Evolutionary conservation across 331 rosid genomes (phyloP), one percentile per base, ranked within the genome.

Genomic region (Acacia concinna): DNA sequence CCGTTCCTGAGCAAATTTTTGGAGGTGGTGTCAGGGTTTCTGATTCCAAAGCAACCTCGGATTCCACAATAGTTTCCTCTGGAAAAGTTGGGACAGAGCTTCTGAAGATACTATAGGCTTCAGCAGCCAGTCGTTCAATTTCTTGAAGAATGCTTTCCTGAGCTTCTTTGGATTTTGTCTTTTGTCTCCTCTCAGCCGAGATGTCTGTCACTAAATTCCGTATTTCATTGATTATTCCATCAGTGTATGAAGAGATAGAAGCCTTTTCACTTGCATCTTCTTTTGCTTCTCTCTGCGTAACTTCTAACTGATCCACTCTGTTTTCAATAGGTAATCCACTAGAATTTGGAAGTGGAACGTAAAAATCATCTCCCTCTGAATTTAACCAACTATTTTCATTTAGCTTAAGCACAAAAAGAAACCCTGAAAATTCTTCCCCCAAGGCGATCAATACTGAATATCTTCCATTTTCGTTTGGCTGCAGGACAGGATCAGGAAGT

Each of bases 121-220:
- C 99, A 63, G 99, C 97, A 52, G 99, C 98, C 76, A 96, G 85
- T 78, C 87, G 92, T 87, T 96, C 99, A 46, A 96, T 96, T 87
- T 91, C 97, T 76, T 88, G 92, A 84, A 96, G 98, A 83, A 96
- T 91, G 80, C 27, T 84, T 88, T 91, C 95, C 84, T 91, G 94
- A 52, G 89, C 93, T 87, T 91, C 91, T 89, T 90, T 96, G 72
- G 90, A 77, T 86, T 88, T 90, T 14, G 85, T 84, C 84, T 40
- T 86, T 81, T 5, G 89, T 44, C 46, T 78, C 87, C 86, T 93
- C 80, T 88, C 93, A 34, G 91, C 74, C 64, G 97, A 89, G 85
- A 91, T 86, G 72, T 83, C 98, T 74, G 91, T 85, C 60, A 90
- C 93, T 89, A 96, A 86, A 86, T 74, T 79, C 83, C 94, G 88